These are phyloP conservation scores for Trapa bicornis DNA, from an alignment of 345 rosid species.

Conservation along the genomic window DNA sequence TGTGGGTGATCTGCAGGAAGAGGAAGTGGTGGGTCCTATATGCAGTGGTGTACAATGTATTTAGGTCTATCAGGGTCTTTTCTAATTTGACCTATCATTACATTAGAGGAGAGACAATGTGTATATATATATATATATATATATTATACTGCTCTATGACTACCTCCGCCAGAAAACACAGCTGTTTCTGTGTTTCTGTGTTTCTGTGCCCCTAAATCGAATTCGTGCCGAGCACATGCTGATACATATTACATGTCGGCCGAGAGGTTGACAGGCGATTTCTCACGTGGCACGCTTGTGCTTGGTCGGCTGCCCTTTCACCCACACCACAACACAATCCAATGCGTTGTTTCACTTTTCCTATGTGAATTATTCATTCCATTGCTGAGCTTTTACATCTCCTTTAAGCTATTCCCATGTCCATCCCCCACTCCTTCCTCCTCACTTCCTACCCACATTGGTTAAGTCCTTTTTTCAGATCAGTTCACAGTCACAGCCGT, in stretches of 20 bases:
- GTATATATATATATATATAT: neutral
- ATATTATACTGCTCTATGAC: no score
- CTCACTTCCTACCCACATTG: neutral
- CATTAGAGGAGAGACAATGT: neutral
- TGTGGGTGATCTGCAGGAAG: neutral
- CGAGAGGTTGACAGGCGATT: slow-evolving; percentile 16
- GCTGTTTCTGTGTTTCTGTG: no score
- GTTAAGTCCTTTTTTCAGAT: neutral
- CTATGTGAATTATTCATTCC: no score
- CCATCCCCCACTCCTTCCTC: neutral
- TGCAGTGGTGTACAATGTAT: neutral
- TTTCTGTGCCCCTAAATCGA: neutral
- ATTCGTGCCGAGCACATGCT: slow-evolving; percentile 22
- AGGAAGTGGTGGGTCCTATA: neutral
- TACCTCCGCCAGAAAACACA: no score
- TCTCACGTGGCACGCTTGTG: slow-evolving; percentile 27
- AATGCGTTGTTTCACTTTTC: no score
- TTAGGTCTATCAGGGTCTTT: neutral
- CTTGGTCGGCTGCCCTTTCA: slow-evolving; percentile 10
- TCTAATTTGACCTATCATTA: neutral
- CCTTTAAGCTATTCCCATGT: no score
- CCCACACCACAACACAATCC: no score
- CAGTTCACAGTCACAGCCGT: no score
- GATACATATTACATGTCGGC: slow-evolving; percentile 24
- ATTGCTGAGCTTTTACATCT: no score